Evolutionary conservation across 1,284 basidiomycete genomes (phyloP).

Genomic region (Ustilago shanxiensis): DNA sequence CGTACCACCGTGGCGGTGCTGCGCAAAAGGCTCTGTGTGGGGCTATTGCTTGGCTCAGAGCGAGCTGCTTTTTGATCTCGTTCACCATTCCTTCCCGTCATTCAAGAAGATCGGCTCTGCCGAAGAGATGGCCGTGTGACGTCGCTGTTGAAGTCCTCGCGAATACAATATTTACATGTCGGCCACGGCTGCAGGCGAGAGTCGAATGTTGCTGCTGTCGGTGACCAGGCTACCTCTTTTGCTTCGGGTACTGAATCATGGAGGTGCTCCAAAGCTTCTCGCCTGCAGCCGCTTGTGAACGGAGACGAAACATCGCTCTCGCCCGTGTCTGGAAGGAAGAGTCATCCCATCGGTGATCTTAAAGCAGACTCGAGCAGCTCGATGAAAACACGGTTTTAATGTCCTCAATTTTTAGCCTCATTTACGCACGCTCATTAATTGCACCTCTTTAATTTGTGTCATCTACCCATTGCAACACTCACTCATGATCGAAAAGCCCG

Average conservation of each 20-base stretch:
- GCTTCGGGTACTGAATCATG: neutral
- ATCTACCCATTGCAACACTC: too few species aligned
- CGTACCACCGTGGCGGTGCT: neutral
- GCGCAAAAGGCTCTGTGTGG: neutral
- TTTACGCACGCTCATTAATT: too few species aligned
- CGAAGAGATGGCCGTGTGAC: neutral
- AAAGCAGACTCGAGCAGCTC: neutral
- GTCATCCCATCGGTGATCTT: neutral
- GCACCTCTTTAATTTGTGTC: too few species aligned
- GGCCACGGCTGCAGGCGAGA: neutral
- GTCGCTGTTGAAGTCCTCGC: constrained; percentile 13
- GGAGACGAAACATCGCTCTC: too few species aligned
- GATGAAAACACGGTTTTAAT: neutral
- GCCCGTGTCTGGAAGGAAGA: too few species aligned
- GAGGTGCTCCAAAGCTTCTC: neutral
- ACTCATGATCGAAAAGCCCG: too few species aligned
- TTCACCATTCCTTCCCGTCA: neutral
- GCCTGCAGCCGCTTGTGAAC: neutral
- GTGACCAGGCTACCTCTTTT: constrained; percentile 2
- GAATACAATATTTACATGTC: neutral
- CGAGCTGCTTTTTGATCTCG: neutral
- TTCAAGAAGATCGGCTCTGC: neutral
- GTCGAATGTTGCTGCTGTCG: neutral
- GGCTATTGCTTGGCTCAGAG: neutral
- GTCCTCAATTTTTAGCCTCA: too few species aligned